Conservation (phyloP, 208 protist genomes). For the Leishmania major region DNA sequence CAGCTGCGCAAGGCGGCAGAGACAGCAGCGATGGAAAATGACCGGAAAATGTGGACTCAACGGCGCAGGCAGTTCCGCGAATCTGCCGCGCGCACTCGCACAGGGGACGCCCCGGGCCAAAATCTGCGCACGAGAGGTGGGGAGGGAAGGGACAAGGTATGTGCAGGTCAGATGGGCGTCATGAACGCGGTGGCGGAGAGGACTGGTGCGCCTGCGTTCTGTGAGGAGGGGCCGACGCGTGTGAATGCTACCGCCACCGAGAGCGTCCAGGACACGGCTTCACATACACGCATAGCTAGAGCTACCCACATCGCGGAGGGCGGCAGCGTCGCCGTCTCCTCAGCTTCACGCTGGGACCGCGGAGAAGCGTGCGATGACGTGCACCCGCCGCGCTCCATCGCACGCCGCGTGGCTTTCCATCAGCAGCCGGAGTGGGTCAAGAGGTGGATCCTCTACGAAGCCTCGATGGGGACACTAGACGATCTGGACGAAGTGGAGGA, state of each 20-base stretch:
- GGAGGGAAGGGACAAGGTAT: too few species aligned
- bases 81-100: neutral
- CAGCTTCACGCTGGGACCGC: neutral
- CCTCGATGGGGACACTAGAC: conserved; percentile 87
- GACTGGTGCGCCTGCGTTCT: neutral
- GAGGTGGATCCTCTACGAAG: conserved; percentile 85
- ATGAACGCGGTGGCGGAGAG: neutral
- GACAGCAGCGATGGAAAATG: conserved; percentile 27
- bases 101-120: neutral
- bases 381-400: conserved; percentile 21
- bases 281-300: neutral
- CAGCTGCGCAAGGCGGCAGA: conserved; percentile 27
- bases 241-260: neutral
- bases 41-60: conserved; percentile 13
- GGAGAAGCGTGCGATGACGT: neutral
- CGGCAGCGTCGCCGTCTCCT: neutral
- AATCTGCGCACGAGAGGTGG: neutral
- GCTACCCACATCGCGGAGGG: neutral
- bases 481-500: conserved; percentile 38
- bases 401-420: conserved; percentile 17
- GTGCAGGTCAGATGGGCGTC: too few species aligned
- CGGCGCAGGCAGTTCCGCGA: conserved; percentile 15
- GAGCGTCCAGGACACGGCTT: too few species aligned
- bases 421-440: conserved; percentile 76
- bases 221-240: neutral